Evolutionary conservation across 192 early-diverging fungal species (phyloP).

Genomic region (Lunasporangiospora selenospora): DNA sequence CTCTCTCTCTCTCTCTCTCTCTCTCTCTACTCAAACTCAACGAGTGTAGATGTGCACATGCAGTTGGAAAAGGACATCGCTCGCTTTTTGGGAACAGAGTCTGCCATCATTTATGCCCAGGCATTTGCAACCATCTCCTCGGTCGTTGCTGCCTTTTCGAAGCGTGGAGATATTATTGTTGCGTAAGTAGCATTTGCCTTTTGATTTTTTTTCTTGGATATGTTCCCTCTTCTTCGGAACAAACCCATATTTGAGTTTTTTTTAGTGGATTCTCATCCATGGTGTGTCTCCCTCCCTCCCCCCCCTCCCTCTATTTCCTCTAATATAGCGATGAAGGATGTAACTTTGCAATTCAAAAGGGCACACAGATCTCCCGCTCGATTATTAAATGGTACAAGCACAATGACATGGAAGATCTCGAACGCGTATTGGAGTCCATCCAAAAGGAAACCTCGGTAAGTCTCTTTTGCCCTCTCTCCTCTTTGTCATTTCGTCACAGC

Average conservation of each 20-base stretch:
- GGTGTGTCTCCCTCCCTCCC: too few relatives aligned
- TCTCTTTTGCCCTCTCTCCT: too few relatives aligned
- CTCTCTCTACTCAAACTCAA: neutral
- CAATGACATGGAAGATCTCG: constrained; percentile 96
- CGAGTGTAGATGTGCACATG: constrained; percentile 90
- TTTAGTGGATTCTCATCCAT: constrained; percentile 5
- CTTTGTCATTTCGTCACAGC: too few relatives aligned
- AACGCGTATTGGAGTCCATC: constrained; percentile 82
- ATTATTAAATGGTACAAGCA: constrained; percentile 93
- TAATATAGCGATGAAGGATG: constrained; percentile 82
- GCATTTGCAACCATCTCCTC: constrained; percentile 91
- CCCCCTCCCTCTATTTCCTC: neutral
- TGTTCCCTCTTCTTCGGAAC: neutral
- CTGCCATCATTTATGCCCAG: constrained; percentile 94
- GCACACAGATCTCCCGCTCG: constrained; percentile 88
- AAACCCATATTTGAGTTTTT: constrained; percentile 6
- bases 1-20: neutral
- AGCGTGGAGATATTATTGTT: constrained; percentile 95
- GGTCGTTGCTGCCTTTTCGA: constrained; percentile 95
- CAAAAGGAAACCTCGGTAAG: constrained; percentile 67
- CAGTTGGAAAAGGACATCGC: constrained; percentile 89
- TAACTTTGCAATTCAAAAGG: constrained; percentile 90
- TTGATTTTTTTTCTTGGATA: neutral
- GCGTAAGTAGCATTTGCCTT: constrained; percentile 64
- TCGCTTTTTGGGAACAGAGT: constrained; percentile 82